Percentiles rank a stretch among this genome's conserved stretches.
Conservation (phyloP, 179 eudicot genomes). For the Silene vulgaris region DNA sequence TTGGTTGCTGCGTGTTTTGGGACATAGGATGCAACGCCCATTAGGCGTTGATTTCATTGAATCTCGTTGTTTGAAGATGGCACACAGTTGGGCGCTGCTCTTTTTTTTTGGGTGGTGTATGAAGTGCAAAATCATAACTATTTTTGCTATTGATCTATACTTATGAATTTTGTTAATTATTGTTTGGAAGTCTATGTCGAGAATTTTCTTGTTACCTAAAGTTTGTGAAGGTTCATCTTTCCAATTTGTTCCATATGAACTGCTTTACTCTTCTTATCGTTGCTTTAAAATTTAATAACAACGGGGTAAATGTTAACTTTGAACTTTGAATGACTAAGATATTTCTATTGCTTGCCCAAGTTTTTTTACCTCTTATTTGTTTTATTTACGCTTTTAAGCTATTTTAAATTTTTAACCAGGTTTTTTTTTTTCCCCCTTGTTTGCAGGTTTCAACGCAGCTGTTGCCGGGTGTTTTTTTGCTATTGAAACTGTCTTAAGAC, state of each 20-base stretch:
- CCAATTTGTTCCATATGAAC: not conserved
- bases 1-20: not conserved
- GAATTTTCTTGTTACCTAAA: not conserved
- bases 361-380: not conserved
- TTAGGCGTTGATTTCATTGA: not conserved
- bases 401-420: constrained; percentile 2
- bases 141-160: too few species aligned
- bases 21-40: not conserved
- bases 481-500: constrained; percentile 90
- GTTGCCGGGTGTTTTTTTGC: constrained; percentile 99
- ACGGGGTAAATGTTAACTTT: not conserved
- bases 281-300: not conserved
- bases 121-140: not conserved
- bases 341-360: too few species aligned
- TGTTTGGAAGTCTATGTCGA: not conserved
- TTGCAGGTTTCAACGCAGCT: constrained; percentile 88
- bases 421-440: constrained; percentile 4
- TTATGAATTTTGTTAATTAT: not conserved
- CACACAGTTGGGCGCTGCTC: not conserved
- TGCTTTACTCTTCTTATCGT: not conserved
- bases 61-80: not conserved
- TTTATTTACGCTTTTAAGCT: not conserved
- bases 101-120: not conserved
- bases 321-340: not conserved
- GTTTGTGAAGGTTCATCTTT: not conserved